Percentiles rank a stretch among this genome's conserved stretches.
Conservation (phyloP, 345 rosid species). For the Zanthoxylum bungeanum region DNA sequence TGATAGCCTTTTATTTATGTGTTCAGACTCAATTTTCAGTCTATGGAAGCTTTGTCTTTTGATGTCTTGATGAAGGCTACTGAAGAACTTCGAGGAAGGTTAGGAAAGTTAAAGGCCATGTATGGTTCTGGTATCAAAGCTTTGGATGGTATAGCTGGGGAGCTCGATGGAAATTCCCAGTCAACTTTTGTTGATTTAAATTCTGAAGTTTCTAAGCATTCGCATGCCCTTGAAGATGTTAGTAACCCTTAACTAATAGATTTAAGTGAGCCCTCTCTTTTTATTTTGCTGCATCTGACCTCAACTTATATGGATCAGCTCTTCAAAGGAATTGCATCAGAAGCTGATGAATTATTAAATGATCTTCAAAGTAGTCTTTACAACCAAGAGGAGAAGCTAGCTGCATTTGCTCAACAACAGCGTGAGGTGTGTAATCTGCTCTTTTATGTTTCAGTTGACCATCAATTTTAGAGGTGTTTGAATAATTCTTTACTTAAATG, state of each 20-base stretch:
- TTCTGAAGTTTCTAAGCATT: constrained; percentile 82
- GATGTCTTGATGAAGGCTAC: constrained; percentile 60
- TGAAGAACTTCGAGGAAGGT: constrained; percentile 73
- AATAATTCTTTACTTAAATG: not conserved
- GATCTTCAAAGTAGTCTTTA: constrained; percentile 82
- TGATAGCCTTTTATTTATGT: not conserved
- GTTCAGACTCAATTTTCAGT: not conserved
- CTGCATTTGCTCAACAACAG: constrained; percentile 74
- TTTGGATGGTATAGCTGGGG: constrained; percentile 72
- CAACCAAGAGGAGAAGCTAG: constrained; percentile 76
- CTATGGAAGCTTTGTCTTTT: constrained; percentile 16
- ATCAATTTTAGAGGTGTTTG: constrained; percentile 2
- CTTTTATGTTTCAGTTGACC: not conserved
- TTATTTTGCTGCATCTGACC: constrained; percentile 16
- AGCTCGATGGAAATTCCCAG: constrained; percentile 79
- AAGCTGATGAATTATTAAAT: constrained; percentile 74
- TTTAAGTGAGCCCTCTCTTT: constrained; percentile 7
- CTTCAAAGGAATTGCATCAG: constrained; percentile 80
- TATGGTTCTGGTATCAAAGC: constrained; percentile 78
- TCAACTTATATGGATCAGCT: constrained; percentile 50
- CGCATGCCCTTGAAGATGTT: constrained; percentile 78
- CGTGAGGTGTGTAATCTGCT: constrained; percentile 49
- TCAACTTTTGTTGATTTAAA: constrained; percentile 71
- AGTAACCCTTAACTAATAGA: constrained; percentile 19
- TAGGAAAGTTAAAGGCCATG: constrained; percentile 56